phyloP scores from a whole-genome alignment of 2,329 filamentous ascomycete species.

The Stagonosporopsis vannaccii region DNA sequence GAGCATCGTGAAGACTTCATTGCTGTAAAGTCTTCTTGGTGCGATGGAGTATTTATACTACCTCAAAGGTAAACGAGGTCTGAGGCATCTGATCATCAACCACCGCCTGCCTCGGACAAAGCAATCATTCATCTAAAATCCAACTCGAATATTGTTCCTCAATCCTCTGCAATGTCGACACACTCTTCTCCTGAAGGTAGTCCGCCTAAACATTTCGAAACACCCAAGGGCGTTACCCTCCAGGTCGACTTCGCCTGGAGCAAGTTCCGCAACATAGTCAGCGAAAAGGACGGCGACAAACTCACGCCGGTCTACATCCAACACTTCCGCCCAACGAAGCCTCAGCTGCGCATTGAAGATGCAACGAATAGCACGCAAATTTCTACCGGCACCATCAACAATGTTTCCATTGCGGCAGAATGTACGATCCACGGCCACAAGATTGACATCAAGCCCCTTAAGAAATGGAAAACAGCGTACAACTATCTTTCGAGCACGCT shows the following conservation, averaged over 20 bases:
- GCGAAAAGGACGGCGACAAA: slow-evolving; percentile 17
- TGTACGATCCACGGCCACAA: slow-evolving; percentile 22
- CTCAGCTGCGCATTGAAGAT: slow-evolving; percentile 25
- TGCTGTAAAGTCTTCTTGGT: background rate
- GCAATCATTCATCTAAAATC: background rate
- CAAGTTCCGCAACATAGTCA: slow-evolving; percentile 29
- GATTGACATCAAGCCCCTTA: slow-evolving; percentile 28
- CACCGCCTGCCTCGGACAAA: background rate
- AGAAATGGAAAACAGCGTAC: slow-evolving; percentile 29
- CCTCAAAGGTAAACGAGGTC: background rate
- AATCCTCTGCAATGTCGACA: slow-evolving; percentile 1
- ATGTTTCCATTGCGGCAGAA: slow-evolving; percentile 25
- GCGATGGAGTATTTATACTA: slow-evolving; percentile 4
- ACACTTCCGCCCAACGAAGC: slow-evolving; percentile 28
- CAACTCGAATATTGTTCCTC: background rate
- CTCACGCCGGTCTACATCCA: slow-evolving; percentile 28
- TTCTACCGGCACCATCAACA: slow-evolving; percentile 25
- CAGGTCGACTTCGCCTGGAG: slow-evolving; percentile 30
- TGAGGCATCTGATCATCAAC: background rate
- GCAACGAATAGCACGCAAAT: slow-evolving; percentile 10
- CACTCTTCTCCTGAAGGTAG: background rate
- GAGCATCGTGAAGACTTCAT: background rate
- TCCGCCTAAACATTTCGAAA: slow-evolving; percentile 4
- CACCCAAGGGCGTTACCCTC: slow-evolving; percentile 19
- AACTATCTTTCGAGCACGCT: slow-evolving; percentile 30